A percentile compares a stretch with the other conserved stretches of the same genome.
Evolutionary conservation across 2,329 filamentous ascomycete species (phyloP).

Genomic region (Penicillium psychrosexuale): DNA sequence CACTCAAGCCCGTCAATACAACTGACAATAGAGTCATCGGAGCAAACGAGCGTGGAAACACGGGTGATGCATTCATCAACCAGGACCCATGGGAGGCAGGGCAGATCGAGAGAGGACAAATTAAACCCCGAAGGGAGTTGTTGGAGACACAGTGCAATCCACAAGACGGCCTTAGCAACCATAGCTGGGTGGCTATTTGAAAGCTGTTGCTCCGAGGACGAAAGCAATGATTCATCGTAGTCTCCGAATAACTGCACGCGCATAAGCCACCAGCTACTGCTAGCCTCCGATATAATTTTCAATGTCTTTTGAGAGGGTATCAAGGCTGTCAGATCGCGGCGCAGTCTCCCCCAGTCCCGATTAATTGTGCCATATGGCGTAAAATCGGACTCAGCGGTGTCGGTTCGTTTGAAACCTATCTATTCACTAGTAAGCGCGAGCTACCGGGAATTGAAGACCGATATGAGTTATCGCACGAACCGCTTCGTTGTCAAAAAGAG

Average conservation of each 20-base stretch:
- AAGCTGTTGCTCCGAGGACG: background rate
- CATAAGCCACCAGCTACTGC: conserved; percentile 11
- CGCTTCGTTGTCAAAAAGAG: conserved; percentile 9
- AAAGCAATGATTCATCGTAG: conserved; percentile 2
- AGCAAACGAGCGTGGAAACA: conserved; percentile 1
- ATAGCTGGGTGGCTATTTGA: conserved; percentile 1
- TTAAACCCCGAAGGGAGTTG: conserved; percentile 7
- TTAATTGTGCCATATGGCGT: background rate
- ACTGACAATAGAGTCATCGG: conserved; percentile 7
- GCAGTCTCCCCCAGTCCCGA: background rate
- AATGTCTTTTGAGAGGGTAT: conserved; percentile 3
- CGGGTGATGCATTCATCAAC: conserved; percentile 2
- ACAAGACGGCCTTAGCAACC: conserved; percentile 7
- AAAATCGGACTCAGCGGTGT: background rate
- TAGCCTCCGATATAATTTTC: conserved; percentile 3
- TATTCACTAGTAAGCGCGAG: background rate
- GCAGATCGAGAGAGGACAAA: background rate
- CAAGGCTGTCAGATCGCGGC: conserved; percentile 2
- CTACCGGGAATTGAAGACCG: background rate
- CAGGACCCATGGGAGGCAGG: background rate
- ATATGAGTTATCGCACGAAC: background rate
- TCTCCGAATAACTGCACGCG: conserved; percentile 4
- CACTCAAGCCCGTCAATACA: conserved; percentile 13
- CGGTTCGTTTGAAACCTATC: conserved; percentile 6
- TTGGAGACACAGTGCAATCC: conserved; percentile 10